These are phyloP conservation scores for Grosmannia penicillata DNA, from an alignment of 2,329 filamentous ascomycete species.

Conservation along the genomic window DNA sequence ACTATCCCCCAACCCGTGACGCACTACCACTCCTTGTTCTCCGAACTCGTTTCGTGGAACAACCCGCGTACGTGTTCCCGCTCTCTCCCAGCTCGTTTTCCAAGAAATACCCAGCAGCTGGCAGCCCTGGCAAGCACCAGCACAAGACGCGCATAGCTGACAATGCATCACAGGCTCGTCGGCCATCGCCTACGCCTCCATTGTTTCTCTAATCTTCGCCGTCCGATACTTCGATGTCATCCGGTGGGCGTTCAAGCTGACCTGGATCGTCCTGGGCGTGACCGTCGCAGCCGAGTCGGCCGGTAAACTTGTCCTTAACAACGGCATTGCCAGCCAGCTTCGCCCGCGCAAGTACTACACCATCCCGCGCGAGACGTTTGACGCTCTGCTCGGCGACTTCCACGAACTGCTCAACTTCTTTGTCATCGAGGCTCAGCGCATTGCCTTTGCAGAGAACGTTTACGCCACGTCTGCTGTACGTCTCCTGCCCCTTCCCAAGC, in stretches of 20 bases:
- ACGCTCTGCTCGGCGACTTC: constrained; percentile 45
- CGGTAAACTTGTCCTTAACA: constrained; percentile 46
- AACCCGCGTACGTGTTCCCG: constrained; percentile 40
- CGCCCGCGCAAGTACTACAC: constrained; percentile 55
- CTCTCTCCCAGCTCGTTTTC: too few species aligned
- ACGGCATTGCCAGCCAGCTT: constrained; percentile 48
- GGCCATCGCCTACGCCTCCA: constrained; percentile 45
- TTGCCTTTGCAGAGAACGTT: constrained; percentile 55
- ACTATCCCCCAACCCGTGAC: constrained; percentile 49
- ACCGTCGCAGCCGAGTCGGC: constrained; percentile 45
- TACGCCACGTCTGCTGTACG: constrained; percentile 43
- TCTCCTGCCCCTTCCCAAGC: constrained; percentile 8
- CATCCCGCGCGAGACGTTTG: constrained; percentile 45
- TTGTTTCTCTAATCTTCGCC: constrained; percentile 45
- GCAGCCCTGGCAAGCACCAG: too few species aligned
- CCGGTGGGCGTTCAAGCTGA: constrained; percentile 50
- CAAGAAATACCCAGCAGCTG: too few species aligned
- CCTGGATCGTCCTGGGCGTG: constrained; percentile 45
- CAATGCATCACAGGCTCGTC: constrained; percentile 36
- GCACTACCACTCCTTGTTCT: constrained; percentile 59
- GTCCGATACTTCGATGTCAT: constrained; percentile 51
- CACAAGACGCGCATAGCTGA: too few species aligned
- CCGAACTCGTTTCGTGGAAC: constrained; percentile 53
- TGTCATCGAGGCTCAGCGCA: constrained; percentile 53
- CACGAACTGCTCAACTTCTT: constrained; percentile 60